These are phyloP conservation scores for Hypoxylon crocopeplum DNA, from an alignment of 495 filamentous ascomycete genomes.

Conservation along the genomic window DNA sequence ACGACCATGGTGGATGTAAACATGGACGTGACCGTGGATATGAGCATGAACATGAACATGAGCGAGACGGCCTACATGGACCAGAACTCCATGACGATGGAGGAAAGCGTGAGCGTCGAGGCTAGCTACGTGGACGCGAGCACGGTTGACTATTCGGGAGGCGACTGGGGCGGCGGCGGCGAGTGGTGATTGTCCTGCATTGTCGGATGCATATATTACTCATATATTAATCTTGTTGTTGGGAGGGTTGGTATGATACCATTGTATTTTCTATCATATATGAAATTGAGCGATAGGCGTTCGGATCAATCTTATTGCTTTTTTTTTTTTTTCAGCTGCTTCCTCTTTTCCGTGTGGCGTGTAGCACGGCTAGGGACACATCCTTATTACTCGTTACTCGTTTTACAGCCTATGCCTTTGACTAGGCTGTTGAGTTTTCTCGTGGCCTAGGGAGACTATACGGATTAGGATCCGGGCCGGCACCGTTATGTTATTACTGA, in stretches of 20 bases:
- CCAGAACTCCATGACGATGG: slow-evolving; percentile 13
- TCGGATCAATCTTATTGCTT: neutral
- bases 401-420: too few species aligned
- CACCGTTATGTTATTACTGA: too few species aligned
- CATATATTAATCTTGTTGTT: too few species aligned
- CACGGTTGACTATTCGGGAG: slow-evolving; percentile 35
- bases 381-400: too few species aligned
- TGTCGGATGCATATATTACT: too few species aligned
- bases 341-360: too few species aligned
- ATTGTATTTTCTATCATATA: neutral
- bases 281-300: neutral
- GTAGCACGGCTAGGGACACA: too few species aligned
- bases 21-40: slow-evolving; percentile 14
- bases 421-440: too few species aligned
- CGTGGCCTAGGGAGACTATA: too few species aligned
- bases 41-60: slow-evolving; percentile 10
- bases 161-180: slow-evolving; percentile 25
- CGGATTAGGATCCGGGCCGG: too few species aligned
- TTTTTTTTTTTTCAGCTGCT: too few species aligned
- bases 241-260: neutral
- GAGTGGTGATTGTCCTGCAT: slow-evolving; percentile 28
- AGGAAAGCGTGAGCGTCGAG: slow-evolving; percentile 30
- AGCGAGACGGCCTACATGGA: slow-evolving; percentile 22
- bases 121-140: slow-evolving; percentile 7
- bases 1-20: slow-evolving; percentile 10